phyloP scores from a whole-genome alignment of 2,329 filamentous ascomycete species.

The Magnaporthiopsis rhizophila region DNA sequence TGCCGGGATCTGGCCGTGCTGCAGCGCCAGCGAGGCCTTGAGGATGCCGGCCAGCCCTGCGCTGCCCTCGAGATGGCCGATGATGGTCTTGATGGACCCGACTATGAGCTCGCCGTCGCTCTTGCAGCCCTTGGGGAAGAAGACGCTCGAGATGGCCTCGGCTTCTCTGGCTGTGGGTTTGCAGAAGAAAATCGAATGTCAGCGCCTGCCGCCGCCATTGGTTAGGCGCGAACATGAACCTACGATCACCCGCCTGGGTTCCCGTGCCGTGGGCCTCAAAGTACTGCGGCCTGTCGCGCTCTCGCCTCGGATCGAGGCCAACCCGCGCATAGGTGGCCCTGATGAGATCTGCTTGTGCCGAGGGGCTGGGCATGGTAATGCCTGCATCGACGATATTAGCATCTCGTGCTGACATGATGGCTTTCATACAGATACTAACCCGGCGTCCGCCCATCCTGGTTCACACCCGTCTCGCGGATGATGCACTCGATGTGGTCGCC shows the following conservation, averaged over 20 bases:
- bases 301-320: constrained; percentile 23
- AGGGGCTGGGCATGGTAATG: constrained; percentile 27
- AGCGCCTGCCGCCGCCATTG: too few species aligned
- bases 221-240: too few species aligned
- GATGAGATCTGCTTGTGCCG: constrained; percentile 32
- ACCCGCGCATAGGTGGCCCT: constrained; percentile 27
- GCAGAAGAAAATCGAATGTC: too few species aligned
- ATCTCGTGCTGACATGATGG: too few species aligned
- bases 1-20: constrained; percentile 17
- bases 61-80: constrained; percentile 18
- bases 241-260: constrained; percentile 30
- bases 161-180: constrained; percentile 23
- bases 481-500: constrained; percentile 31
- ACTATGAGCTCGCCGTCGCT: constrained; percentile 16
- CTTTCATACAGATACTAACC: too few species aligned
- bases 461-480: constrained; percentile 33
- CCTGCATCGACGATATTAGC: constrained; percentile 12
- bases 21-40: constrained; percentile 17
- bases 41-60: constrained; percentile 20
- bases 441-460: constrained; percentile 32
- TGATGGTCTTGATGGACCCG: constrained; percentile 20
- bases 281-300: constrained; percentile 19
- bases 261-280: constrained; percentile 19
- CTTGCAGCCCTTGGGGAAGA: neutral
- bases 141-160: constrained; percentile 22